phyloP scores from a whole-genome alignment of 1,139 yeast genomes.

The Candida tetrigidarum region DNA sequence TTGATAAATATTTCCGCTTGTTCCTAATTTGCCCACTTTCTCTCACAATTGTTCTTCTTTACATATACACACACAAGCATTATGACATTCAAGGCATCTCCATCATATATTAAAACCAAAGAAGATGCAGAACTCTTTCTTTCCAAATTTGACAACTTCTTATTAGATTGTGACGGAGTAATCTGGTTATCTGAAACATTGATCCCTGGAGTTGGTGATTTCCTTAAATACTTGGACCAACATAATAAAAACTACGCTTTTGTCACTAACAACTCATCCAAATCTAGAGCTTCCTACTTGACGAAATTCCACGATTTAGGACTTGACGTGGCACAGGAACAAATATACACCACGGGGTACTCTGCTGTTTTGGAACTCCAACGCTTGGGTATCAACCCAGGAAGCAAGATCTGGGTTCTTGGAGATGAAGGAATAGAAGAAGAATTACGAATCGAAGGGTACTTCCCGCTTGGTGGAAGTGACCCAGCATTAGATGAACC shows the following conservation, averaged over 20 bases:
- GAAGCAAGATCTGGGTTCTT: conserved; percentile 75
- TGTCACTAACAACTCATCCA: conserved; percentile 46
- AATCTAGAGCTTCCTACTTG: conserved; percentile 38
- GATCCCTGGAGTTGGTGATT: conserved; percentile 73
- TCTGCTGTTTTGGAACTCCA: conserved; percentile 36
- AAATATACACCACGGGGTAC: conserved; percentile 43
- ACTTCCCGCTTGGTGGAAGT: conserved; percentile 73
- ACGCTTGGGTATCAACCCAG: conserved; percentile 27
- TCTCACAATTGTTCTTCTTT: not conserved
- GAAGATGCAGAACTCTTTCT: conserved; percentile 57
- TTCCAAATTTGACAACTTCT: conserved; percentile 71
- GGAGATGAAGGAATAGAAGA: conserved; percentile 85
- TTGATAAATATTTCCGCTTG: no score
- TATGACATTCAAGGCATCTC: conserved; percentile 17
- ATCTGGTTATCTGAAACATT: conserved; percentile 82
- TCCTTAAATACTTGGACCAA: conserved; percentile 57
- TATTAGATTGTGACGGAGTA: conserved; percentile 96
- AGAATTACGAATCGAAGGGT: conserved; percentile 72
- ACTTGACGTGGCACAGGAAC: conserved; percentile 31
- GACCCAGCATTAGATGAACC: conserved; percentile 38
- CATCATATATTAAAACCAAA: conserved; percentile 37
- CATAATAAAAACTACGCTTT: conserved; percentile 37
- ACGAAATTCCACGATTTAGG: conserved; percentile 40
- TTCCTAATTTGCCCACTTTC: not conserved
- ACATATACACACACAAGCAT: no score